phyloP scores from a whole-genome alignment of 2,329 filamentous ascomycete species.

The Paracamarosporium sp. region DNA sequence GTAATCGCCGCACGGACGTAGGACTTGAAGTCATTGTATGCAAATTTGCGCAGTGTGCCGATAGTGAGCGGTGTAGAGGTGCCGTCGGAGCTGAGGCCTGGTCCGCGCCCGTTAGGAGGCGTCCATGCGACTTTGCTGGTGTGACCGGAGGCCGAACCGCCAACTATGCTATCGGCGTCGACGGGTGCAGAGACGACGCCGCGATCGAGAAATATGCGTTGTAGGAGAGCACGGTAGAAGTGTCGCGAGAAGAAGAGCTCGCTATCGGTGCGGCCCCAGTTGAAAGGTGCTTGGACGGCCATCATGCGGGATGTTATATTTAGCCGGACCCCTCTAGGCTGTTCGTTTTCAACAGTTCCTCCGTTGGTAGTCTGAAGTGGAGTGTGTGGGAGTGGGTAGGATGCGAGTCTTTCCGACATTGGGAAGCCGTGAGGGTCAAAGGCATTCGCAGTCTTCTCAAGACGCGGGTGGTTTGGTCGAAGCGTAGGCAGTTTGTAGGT shows the following conservation, averaged over 20 bases:
- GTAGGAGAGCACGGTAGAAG: conserved; percentile 88
- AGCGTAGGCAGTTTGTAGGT: conserved; percentile 84
- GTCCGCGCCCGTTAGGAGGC: conserved; percentile 57
- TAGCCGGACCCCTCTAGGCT: conserved; percentile 70
- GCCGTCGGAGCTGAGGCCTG: conserved; percentile 46
- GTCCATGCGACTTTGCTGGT: conserved; percentile 43
- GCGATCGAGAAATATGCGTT: conserved; percentile 88
- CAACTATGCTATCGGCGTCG: conserved; percentile 31
- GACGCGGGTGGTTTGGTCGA: conserved; percentile 74
- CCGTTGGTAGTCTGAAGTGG: conserved; percentile 20
- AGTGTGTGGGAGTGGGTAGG: conserved; percentile 47
- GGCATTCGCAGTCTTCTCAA: conserved; percentile 71
- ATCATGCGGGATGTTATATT: conserved; percentile 99
- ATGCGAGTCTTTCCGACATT: conserved; percentile 76
- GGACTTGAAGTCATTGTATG: conserved; percentile 74
- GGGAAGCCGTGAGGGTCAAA: conserved; percentile 92
- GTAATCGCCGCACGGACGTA: conserved; percentile 83
- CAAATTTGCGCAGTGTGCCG: conserved; percentile 80
- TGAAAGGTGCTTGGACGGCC: conserved; percentile 93
- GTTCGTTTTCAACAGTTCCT: not conserved
- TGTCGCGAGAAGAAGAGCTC: conserved; percentile 90
- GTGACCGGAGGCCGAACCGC: conserved; percentile 50
- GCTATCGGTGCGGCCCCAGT: conserved; percentile 85
- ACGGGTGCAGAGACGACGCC: conserved; percentile 72
- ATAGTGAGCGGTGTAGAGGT: conserved; percentile 84